Conservation (phyloP, 257 asterid genomes). For the Ilex aquifolium region DNA sequence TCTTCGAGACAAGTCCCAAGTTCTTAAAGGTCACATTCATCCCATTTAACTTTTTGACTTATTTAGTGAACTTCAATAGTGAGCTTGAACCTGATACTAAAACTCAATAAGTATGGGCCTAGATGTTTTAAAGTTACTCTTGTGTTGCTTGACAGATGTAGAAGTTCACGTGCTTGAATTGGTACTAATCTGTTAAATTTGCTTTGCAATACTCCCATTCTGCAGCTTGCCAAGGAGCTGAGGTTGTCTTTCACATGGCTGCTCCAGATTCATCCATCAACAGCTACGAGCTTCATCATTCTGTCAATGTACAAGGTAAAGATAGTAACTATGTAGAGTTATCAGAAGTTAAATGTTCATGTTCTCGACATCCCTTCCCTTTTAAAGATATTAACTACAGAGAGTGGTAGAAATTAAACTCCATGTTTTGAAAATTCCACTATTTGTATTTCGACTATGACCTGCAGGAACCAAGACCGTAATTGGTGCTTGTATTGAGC, state of each 20-base stretch:
- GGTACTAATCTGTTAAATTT: too few species aligned
- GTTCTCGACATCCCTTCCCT: neutral
- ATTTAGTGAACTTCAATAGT: neutral
- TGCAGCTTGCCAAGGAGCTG: slow-evolving; percentile 83
- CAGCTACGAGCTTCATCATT: slow-evolving; percentile 74
- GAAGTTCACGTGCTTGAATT: too few species aligned
- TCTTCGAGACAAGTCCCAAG: slow-evolving; percentile 88
- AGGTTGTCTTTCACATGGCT: slow-evolving; percentile 96
- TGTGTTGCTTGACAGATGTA: too few species aligned
- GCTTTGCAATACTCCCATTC: neutral
- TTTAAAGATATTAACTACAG: neutral
- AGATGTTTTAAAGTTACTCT: too few species aligned
- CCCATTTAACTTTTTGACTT: neutral
- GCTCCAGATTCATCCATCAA: slow-evolving; percentile 98
- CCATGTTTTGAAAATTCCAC: neutral
- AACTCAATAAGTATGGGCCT: too few species aligned
- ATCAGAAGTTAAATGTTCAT: neutral
- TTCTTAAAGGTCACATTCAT: slow-evolving; percentile 44
- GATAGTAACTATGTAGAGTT: neutral
- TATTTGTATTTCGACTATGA: slow-evolving; percentile 7
- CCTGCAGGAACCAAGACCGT: slow-evolving; percentile 72
- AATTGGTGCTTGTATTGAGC: slow-evolving; percentile 84
- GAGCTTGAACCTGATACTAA: too few species aligned
- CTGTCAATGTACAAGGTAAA: slow-evolving; percentile 85
- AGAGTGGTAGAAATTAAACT: neutral